Evolutionary conservation across 2,329 filamentous ascomycete genomes (phyloP).

Genomic region (Pleomassaria siparia): DNA sequence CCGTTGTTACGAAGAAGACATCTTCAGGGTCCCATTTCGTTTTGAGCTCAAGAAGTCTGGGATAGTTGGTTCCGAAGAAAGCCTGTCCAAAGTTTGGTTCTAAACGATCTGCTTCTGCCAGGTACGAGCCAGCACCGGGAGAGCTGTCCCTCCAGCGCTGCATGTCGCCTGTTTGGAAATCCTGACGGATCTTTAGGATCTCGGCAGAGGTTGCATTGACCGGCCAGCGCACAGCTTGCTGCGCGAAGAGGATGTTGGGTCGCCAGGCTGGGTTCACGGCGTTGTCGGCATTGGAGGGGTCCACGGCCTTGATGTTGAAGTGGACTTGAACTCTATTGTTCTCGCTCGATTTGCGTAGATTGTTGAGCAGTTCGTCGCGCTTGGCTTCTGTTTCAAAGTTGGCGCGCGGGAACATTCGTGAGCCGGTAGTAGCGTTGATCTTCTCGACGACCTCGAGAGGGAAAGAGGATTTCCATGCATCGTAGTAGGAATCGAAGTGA

Average conservation of each 20-base stretch:
- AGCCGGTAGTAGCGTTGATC: slow-evolving; percentile 35
- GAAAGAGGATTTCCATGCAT: slow-evolving; percentile 37
- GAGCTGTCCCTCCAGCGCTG: slow-evolving; percentile 37
- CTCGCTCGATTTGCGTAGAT: slow-evolving; percentile 35
- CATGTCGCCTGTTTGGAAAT: slow-evolving; percentile 30
- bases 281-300: slow-evolving; percentile 31
- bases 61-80: slow-evolving; percentile 38
- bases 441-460: slow-evolving; percentile 38
- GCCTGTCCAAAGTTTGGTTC: slow-evolving; percentile 36
- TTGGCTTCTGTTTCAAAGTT: slow-evolving; percentile 38
- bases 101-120: slow-evolving; percentile 35
- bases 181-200: slow-evolving; percentile 25
- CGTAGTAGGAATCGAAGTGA: slow-evolving; percentile 34
- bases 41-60: slow-evolving; percentile 30
- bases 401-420: slow-evolving; percentile 35
- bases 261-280: slow-evolving; percentile 37
- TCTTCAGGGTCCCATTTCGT: slow-evolving; percentile 36
- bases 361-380: slow-evolving; percentile 30
- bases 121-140: slow-evolving; percentile 31
- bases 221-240: slow-evolving; percentile 37
- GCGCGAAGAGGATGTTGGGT: slow-evolving; percentile 25
- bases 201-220: slow-evolving; percentile 30
- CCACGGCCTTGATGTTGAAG: slow-evolving; percentile 39
- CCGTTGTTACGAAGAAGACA: slow-evolving; percentile 38
- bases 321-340: slow-evolving; percentile 38